Percentiles rank a stretch among this genome's conserved stretches.
These are phyloP conservation scores for Termitomyces sp. DNA, from an alignment of 768 basidiomycete species.

Conservation along the genomic window DNA sequence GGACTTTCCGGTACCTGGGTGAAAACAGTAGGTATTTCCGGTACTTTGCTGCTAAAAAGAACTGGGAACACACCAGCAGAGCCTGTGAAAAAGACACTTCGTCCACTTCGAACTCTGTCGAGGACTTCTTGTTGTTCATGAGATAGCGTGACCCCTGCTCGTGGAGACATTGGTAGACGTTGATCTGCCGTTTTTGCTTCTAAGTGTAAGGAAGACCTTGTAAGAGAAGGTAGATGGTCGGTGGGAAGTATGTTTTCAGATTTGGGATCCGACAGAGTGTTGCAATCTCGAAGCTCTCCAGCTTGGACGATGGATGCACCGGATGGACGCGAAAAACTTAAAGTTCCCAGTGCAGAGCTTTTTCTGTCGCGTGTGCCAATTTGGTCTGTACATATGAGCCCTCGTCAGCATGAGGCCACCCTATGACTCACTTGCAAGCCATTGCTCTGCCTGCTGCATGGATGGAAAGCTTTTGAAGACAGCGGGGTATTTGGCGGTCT, in stretches of 20 bases:
- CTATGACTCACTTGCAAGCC: conserved; percentile 31
- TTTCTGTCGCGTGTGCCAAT: not conserved
- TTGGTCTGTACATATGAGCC: not conserved
- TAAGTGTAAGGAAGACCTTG: not conserved
- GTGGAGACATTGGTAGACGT: not conserved
- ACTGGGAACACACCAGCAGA: conserved; percentile 52
- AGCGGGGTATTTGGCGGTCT: conserved; percentile 53
- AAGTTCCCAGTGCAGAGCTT: not conserved
- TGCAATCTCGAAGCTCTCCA: not conserved
- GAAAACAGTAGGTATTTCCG: not conserved
- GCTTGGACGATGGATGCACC: not conserved
- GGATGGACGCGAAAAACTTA: not conserved
- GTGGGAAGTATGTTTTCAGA: not conserved
- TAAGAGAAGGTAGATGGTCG: not conserved
- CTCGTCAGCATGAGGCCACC: not conserved
- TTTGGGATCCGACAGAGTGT: not conserved
- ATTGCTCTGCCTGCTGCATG: conserved; percentile 40
- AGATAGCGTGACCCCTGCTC: conserved; percentile 34
- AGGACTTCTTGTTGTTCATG: conserved; percentile 47
- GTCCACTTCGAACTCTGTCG: conserved; percentile 46
- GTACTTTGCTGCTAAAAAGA: not conserved
- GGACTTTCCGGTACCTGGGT: conserved; percentile 75
- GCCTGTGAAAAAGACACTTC: conserved; percentile 82
- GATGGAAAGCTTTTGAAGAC: conserved; percentile 45
- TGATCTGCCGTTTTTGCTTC: not conserved